These are phyloP conservation scores for Fibroporia radiculosa DNA, from an alignment of 768 basidiomycete genomes.

Conservation along the genomic window DNA sequence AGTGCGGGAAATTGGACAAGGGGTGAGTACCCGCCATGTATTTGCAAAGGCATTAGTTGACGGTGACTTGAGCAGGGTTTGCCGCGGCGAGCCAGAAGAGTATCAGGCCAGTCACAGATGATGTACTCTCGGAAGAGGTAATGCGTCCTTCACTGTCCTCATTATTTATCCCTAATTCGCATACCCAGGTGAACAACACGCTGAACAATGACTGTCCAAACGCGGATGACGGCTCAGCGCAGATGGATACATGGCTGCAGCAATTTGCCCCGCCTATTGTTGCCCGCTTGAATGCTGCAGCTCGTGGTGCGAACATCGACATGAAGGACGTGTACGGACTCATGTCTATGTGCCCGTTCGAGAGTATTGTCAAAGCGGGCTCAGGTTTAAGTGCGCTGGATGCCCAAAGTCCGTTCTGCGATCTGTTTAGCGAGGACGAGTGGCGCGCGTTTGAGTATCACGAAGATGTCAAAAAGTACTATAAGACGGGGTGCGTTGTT, in stretches of 20 bases:
- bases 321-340: conserved; percentile 48
- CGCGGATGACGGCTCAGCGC: conserved; percentile 34
- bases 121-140: conserved; percentile 51
- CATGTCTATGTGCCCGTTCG: conserved; percentile 75
- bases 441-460: conserved; percentile 64
- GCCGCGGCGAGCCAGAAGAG: conserved; percentile 38
- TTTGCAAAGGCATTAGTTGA: neutral
- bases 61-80: conserved; percentile 41
- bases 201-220: conserved; percentile 59
- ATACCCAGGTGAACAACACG: conserved; percentile 44
- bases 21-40: conserved; percentile 29
- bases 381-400: conserved; percentile 19
- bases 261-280: conserved; percentile 50
- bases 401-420: conserved; percentile 61
- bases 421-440: conserved; percentile 54
- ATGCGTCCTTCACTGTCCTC: conserved; percentile 11
- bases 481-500: conserved; percentile 55
- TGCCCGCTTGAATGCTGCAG: conserved; percentile 47
- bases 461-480: conserved; percentile 72
- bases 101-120: conserved; percentile 41
- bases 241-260: conserved; percentile 45
- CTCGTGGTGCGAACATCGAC: conserved; percentile 55
- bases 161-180: neutral
- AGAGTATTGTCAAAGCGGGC: conserved; percentile 47
- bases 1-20: conserved; percentile 65